phyloP scores from a whole-genome alignment of 306 rosid species.

The Quercus cerris region DNA sequence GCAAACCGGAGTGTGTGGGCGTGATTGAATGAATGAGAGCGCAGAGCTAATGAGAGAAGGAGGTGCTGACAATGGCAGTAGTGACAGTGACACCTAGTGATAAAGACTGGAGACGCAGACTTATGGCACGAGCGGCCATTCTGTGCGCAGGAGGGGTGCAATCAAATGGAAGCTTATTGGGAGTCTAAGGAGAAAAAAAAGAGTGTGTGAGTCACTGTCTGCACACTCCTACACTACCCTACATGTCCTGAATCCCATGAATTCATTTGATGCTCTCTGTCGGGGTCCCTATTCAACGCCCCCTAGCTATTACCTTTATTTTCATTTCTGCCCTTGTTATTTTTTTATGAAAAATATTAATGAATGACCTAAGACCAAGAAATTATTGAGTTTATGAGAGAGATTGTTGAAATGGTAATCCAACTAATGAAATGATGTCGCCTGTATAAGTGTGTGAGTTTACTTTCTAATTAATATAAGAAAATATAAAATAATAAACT shows the following conservation, averaged over 20 bases:
- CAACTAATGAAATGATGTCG: no score
- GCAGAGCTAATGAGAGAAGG: not conserved
- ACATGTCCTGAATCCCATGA: not conserved
- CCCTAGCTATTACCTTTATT: not conserved
- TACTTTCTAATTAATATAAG: no score
- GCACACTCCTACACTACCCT: not conserved
- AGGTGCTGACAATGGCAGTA: conserved; percentile 7
- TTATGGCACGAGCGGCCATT: conserved; percentile 24
- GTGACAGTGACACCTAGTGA: not conserved
- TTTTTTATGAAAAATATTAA: no score
- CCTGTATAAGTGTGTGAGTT: no score
- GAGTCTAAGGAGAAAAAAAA: not conserved
- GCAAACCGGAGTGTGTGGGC: conserved; percentile 84
- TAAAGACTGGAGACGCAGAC: not conserved
- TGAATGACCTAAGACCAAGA: no score
- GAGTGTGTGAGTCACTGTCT: not conserved
- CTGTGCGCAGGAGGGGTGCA: conserved; percentile 29
- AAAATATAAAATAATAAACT: no score
- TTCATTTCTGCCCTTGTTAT: no score
- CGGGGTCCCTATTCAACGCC: not conserved
- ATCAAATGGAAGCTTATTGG: conserved; percentile 26
- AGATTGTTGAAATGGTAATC: no score
- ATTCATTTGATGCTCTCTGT: not conserved
- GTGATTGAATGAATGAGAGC: conserved; percentile 25
- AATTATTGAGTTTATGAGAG: rapidly evolving